These are phyloP conservation scores for Apiotrichum mycotoxinovorans DNA, from an alignment of 1,284 basidiomycete species.

Conservation along the genomic window DNA sequence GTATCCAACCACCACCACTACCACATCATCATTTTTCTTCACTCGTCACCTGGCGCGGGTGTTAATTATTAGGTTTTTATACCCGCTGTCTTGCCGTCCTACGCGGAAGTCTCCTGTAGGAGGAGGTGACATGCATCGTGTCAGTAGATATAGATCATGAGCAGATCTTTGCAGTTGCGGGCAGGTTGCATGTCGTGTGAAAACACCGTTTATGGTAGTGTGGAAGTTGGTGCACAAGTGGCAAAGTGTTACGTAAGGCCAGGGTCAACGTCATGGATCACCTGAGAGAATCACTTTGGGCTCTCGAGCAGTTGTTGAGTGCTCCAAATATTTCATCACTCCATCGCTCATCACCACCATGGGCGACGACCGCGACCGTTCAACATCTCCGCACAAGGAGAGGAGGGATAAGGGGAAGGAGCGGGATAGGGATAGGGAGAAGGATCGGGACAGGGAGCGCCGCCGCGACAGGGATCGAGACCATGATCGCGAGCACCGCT, in stretches of 20 bases:
- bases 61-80: not conserved
- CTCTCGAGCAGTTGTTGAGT: too few species aligned
- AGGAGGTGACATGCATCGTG: slow-evolving; percentile 1
- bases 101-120: not conserved
- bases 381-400: not conserved
- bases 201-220: too few species aligned
- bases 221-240: too few species aligned
- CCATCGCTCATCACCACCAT: not conserved
- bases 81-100: not conserved
- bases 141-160: not conserved
- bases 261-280: not conserved
- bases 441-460: not conserved
- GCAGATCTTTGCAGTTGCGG: not conserved
- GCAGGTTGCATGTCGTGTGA: not conserved
- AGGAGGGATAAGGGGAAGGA: not conserved
- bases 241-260: not conserved
- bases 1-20: not conserved
- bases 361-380: not conserved
- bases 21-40: not conserved
- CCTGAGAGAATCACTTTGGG: not conserved
- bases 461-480: too few species aligned
- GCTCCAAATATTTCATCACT: not conserved
- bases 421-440: not conserved
- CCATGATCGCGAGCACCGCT: not conserved
- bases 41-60: not conserved